These are phyloP conservation scores for Niebla homalea DNA, from an alignment of 495 filamentous ascomycete species.

Conservation along the genomic window DNA sequence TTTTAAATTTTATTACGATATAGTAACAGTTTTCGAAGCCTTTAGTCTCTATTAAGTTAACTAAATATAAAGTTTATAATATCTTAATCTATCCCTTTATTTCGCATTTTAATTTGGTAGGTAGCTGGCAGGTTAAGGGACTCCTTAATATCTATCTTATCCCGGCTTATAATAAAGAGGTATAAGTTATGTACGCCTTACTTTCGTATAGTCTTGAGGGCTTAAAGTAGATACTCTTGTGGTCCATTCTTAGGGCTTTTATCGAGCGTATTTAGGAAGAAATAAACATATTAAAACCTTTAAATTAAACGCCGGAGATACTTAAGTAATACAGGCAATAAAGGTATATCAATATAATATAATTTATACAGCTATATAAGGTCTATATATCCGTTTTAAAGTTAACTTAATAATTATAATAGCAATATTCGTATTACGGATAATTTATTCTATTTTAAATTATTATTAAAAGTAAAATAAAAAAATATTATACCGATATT, in stretches of 20 bases:
- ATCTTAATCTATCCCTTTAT: constrained; percentile 19
- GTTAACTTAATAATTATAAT: constrained; percentile 24
- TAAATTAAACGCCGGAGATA: constrained; percentile 11
- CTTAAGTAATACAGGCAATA: constrained; percentile 7
- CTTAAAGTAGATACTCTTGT: constrained; percentile 17
- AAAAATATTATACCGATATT: constrained; percentile 24
- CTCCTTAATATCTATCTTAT: constrained; percentile 24
- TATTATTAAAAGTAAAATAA: constrained; percentile 29
- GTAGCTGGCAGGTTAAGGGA: constrained; percentile 13
- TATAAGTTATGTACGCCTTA: constrained; percentile 20
- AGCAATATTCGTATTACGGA: constrained; percentile 26
- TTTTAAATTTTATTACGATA: constrained; percentile 20
- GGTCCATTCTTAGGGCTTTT: constrained; percentile 14
- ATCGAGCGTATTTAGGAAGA: constrained; percentile 18
- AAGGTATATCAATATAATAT: constrained; percentile 4
- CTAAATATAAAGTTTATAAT: constrained; percentile 23
- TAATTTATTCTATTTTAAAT: constrained; percentile 17
- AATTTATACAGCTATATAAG: constrained; percentile 11
- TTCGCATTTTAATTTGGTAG: constrained; percentile 17
- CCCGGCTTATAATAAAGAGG: constrained; percentile 27
- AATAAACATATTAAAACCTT: constrained; percentile 15
- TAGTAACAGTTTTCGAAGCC: constrained; percentile 18
- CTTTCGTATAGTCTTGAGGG: constrained; percentile 15
- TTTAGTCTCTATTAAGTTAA: constrained; percentile 17
- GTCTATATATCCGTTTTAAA: constrained; percentile 7